Evolutionary conservation across 2,329 filamentous ascomycete genomes (phyloP).

Genomic region (Dactylonectria macrodidyma): DNA sequence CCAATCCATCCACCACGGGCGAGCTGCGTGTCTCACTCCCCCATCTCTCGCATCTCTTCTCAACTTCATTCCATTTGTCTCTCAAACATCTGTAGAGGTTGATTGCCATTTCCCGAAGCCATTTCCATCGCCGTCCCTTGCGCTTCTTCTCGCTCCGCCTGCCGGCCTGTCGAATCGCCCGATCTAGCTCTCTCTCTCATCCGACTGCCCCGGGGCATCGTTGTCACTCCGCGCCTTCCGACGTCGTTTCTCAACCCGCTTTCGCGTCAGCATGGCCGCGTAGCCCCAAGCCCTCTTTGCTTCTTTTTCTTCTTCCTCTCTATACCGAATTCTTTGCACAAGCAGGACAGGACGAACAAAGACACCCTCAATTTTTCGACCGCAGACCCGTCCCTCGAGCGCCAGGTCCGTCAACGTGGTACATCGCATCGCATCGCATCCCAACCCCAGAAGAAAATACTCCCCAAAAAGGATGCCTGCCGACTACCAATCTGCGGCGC

Average conservation of each 20-base stretch:
- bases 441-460: not conserved
- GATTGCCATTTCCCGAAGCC: not conserved
- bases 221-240: constrained; percentile 8
- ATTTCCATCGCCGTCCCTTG: not conserved
- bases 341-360: not conserved
- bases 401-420: not conserved
- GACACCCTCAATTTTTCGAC: not conserved
- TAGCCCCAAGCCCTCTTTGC: constrained; percentile 1
- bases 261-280: constrained; percentile 18
- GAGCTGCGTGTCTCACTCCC: constrained; percentile 7
- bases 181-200: not conserved
- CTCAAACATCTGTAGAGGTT: too few species aligned
- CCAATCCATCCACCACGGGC: not conserved
- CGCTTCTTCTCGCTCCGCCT: not conserved
- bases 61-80: not conserved
- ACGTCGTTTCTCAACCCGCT: not conserved
- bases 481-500: constrained; percentile 66
- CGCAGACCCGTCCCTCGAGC: not conserved
- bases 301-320: not conserved
- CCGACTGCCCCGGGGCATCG: not conserved
- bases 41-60: not conserved
- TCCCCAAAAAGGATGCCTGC: constrained; percentile 60
- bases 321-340: not conserved
- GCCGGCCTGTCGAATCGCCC: too few species aligned
- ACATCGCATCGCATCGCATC: not conserved